phyloP scores from a whole-genome alignment of 2,329 filamentous ascomycete species.

The Epichloe coenophiala region DNA sequence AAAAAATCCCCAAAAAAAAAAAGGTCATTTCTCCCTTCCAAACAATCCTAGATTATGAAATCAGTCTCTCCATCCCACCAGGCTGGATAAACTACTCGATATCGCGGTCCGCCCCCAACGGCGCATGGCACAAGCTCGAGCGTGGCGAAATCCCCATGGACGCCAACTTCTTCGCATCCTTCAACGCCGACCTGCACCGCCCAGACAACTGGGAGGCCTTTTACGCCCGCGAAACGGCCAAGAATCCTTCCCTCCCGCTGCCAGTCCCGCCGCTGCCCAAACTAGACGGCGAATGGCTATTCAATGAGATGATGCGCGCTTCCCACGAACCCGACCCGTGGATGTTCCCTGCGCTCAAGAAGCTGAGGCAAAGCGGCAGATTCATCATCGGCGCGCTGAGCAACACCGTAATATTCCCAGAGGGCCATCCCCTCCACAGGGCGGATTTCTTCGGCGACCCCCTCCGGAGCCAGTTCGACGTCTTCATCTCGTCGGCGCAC shows the following conservation, averaged over 20 bases:
- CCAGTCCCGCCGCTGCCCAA: slow-evolving; percentile 50
- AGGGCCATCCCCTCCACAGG: slow-evolving; percentile 50
- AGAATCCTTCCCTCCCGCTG: slow-evolving; percentile 24
- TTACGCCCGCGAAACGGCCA: slow-evolving; percentile 31
- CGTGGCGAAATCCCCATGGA: slow-evolving; percentile 70
- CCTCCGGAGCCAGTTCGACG: slow-evolving; percentile 59
- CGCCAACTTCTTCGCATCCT: slow-evolving; percentile 58
- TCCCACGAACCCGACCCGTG: slow-evolving; percentile 63
- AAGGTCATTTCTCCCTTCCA: slow-evolving; percentile 87
- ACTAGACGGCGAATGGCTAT: slow-evolving; percentile 67
- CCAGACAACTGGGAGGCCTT: slow-evolving; percentile 56
- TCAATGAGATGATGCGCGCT: slow-evolving; percentile 79
- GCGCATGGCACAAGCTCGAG: slow-evolving; percentile 82
- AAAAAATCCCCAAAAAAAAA: neutral
- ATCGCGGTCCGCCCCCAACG: slow-evolving; percentile 60
- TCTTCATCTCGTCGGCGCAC: slow-evolving; percentile 79
- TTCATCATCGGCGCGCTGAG: slow-evolving; percentile 73
- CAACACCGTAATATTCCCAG: slow-evolving; percentile 81
- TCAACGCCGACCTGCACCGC: slow-evolving; percentile 60
- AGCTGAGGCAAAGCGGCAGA: slow-evolving; percentile 46
- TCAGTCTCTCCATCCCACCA: slow-evolving; percentile 58
- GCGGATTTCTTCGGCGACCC: slow-evolving; percentile 39
- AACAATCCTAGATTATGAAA: slow-evolving; percentile 83
- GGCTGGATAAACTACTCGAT: slow-evolving; percentile 92
- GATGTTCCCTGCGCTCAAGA: slow-evolving; percentile 72